phyloP scores from a whole-genome alignment of 1,284 basidiomycete genomes.

The Coniferiporia weirii region DNA sequence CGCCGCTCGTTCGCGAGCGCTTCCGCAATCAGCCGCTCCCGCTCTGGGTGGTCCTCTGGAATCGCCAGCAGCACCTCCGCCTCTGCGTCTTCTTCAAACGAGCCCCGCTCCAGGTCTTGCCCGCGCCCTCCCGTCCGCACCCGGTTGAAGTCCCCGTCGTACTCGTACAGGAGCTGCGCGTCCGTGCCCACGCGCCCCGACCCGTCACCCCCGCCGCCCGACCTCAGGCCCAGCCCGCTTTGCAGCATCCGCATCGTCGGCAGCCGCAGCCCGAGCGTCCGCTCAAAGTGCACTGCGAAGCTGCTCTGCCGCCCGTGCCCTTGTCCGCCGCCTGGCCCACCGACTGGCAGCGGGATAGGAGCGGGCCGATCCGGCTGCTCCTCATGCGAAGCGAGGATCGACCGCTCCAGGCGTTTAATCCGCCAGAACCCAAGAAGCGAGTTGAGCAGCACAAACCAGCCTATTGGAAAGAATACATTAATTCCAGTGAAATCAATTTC shows the following conservation, averaged over 20 bases:
- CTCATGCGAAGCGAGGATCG: conserved; percentile 53
- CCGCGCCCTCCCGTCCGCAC: not conserved
- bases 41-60: conserved; percentile 38
- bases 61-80: conserved; percentile 16
- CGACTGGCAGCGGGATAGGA: conserved; percentile 28
- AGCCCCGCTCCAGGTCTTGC: not conserved
- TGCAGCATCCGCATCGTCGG: conserved; percentile 40
- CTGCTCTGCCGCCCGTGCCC: conserved; percentile 24
- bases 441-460: conserved; percentile 90
- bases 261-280: conserved; percentile 40
- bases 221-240: conserved; percentile 45
- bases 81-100: conserved; percentile 26
- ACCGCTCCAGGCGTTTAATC: conserved; percentile 82
- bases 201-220: conserved; percentile 24
- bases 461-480: conserved; percentile 33
- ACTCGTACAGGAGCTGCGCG: conserved; percentile 6
- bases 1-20: conserved; percentile 51
- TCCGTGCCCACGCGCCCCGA: not conserved
- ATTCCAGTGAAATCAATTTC: not conserved
- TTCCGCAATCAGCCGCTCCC: conserved; percentile 38
- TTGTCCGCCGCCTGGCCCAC: conserved; percentile 21
- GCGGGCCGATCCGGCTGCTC: conserved; percentile 17
- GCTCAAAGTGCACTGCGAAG: conserved; percentile 36
- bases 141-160: conserved; percentile 12
- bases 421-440: conserved; percentile 88